Evolutionary conservation across 176 grass and related monocot species (phyloP).

Genomic region (Rhipidocladum racemiflorum): DNA sequence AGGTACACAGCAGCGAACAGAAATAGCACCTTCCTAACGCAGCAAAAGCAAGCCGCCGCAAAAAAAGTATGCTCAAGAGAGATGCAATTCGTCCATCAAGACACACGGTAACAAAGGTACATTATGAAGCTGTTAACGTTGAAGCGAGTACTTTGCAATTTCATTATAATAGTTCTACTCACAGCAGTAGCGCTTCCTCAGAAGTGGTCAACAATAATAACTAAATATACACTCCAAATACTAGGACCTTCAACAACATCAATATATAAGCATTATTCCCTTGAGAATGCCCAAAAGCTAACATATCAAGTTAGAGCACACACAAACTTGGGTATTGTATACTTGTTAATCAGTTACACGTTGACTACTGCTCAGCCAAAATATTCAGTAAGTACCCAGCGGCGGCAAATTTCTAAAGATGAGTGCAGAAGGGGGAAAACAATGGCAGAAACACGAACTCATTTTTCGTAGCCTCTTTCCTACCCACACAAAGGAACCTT

Average conservation of each 20-base stretch:
- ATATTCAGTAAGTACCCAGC: background rate
- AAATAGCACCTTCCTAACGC: background rate
- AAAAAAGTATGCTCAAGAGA: background rate
- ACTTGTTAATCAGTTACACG: background rate
- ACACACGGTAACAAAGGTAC: background rate
- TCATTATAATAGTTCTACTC: background rate
- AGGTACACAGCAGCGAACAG: background rate
- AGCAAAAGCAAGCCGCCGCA: background rate
- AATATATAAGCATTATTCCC: background rate
- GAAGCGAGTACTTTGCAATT: background rate
- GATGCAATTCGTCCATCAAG: slow-evolving; percentile 2
- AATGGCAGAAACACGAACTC: background rate
- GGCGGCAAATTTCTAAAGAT: background rate
- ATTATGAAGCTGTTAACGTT: background rate
- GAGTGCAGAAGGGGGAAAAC: background rate
- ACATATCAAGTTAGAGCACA: background rate
- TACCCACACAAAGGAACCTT: background rate
- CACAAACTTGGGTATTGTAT: background rate
- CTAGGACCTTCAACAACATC: background rate
- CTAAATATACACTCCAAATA: background rate
- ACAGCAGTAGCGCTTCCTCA: slow-evolving; percentile 1
- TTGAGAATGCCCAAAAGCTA: slow-evolving; percentile 4
- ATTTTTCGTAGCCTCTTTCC: background rate
- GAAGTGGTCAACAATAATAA: background rate
- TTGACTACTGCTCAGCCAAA: slow-evolving; percentile 16